These are phyloP conservation scores for Thelephora terrestris DNA, from an alignment of 1,284 basidiomycete species.

Conservation along the genomic window DNA sequence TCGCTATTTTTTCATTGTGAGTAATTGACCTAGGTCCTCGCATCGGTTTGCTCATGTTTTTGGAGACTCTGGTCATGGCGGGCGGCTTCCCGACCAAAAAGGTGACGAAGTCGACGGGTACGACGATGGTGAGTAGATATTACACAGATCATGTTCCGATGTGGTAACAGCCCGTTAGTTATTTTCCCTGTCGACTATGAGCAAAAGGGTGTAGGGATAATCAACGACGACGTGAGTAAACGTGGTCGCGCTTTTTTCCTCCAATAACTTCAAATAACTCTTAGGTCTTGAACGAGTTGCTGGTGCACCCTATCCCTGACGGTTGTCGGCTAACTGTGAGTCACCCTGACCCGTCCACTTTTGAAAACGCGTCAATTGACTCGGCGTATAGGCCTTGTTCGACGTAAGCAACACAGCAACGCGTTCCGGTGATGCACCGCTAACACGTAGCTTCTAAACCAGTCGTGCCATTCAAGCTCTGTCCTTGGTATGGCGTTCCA, in stretches of 20 bases:
- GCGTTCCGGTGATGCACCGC: not conserved
- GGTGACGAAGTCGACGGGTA: slow-evolving; percentile 61
- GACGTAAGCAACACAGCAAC: slow-evolving; percentile 41
- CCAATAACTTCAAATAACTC: no score
- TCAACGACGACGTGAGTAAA: slow-evolving; percentile 68
- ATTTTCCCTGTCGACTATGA: slow-evolving; percentile 64
- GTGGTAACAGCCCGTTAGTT: slow-evolving; percentile 15
- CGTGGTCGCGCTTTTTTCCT: not conserved
- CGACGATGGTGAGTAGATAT: slow-evolving; percentile 49
- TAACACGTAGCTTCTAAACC: slow-evolving; percentile 6
- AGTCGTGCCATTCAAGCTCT: slow-evolving; percentile 60
- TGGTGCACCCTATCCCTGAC: slow-evolving; percentile 48
- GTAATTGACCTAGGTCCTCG: slow-evolving; percentile 16
- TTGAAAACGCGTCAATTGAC: not conserved
- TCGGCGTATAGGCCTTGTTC: slow-evolving; percentile 43
- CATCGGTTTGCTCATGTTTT: not conserved
- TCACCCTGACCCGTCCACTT: slow-evolving; percentile 3
- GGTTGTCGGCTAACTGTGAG: slow-evolving; percentile 66
- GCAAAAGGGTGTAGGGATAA: slow-evolving; percentile 47
- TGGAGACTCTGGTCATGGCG: slow-evolving; percentile 78
- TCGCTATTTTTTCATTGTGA: slow-evolving; percentile 83
- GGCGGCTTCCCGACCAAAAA: slow-evolving; percentile 60
- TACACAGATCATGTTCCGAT: slow-evolving; percentile 31
- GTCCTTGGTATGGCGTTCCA: slow-evolving; percentile 25
- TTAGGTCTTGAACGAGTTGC: not conserved